Evolutionary conservation across 1,284 basidiomycete genomes (phyloP).

Genomic region (Ustilago shanxiensis): DNA sequence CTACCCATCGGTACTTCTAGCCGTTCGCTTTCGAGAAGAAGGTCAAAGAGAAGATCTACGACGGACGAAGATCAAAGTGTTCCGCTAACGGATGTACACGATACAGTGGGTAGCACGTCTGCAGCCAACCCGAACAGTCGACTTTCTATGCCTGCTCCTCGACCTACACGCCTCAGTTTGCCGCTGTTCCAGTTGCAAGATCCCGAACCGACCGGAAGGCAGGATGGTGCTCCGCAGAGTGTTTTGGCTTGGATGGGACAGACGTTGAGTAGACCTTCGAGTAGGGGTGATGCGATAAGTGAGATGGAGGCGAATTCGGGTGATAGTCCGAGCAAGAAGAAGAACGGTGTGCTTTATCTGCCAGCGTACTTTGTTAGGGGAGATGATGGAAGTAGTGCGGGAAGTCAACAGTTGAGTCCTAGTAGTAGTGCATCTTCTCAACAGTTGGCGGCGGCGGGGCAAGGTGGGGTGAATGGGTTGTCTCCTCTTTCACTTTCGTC

Average conservation of each 20-base stretch:
- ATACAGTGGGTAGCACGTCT: constrained; percentile 24
- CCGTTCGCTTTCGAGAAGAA: constrained; percentile 11
- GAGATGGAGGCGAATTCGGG: constrained; percentile 31
- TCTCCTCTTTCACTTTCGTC: constrained; percentile 10
- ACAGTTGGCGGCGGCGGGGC: background rate
- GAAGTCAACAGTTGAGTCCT: constrained; percentile 18
- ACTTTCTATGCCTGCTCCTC: constrained; percentile 42
- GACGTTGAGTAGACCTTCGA: constrained; percentile 41
- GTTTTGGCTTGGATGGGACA: constrained; percentile 56
- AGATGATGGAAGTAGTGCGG: constrained; percentile 24
- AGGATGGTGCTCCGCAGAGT: constrained; percentile 35
- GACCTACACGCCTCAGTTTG: constrained; percentile 43
- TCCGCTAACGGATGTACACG: constrained; percentile 24
- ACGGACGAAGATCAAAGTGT: constrained; percentile 36
- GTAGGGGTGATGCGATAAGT: constrained; percentile 36
- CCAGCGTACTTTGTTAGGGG: constrained; percentile 59
- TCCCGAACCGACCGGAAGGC: constrained; percentile 25
- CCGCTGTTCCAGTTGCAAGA: constrained; percentile 56
- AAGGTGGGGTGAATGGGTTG: constrained; percentile 3
- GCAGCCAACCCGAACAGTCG: constrained; percentile 30
- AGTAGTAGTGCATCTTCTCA: constrained; percentile 20
- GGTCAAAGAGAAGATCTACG: constrained; percentile 33
- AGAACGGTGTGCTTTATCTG: constrained; percentile 46
- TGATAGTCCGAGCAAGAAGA: constrained; percentile 41
- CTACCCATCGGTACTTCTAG: constrained; percentile 39